Percentiles rank a stretch among this genome's conserved stretches.
These are phyloP conservation scores for Geotrichum bryndzae DNA, from an alignment of 1,139 yeast species.

Conservation along the genomic window DNA sequence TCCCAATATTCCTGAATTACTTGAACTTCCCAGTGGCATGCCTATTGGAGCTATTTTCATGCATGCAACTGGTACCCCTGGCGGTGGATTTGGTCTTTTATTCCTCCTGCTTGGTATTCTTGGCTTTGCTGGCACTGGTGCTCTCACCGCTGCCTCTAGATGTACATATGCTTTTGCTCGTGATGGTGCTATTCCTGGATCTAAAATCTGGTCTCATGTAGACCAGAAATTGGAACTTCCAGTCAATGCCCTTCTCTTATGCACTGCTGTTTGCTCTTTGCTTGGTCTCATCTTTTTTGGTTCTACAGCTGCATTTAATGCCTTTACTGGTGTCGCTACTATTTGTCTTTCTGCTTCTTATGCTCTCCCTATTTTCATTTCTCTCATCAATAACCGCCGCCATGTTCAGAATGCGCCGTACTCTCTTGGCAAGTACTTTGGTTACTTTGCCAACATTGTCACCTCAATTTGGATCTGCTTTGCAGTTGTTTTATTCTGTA, in stretches of 20 bases:
- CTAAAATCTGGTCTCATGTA: conserved; percentile 58
- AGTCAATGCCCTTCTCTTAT: conserved; percentile 59
- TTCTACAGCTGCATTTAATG: conserved; percentile 70
- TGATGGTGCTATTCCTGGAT: conserved; percentile 73
- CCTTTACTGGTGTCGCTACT: conserved; percentile 78
- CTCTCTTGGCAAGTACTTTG: conserved; percentile 14
- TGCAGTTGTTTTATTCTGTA: conserved; percentile 18
- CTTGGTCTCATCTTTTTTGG: conserved; percentile 61
- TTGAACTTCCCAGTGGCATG: conserved; percentile 51
- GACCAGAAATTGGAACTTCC: conserved; percentile 58
- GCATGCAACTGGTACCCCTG: conserved; percentile 65
- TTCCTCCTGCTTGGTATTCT: conserved; percentile 48
- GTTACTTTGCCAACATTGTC: conserved; percentile 14
- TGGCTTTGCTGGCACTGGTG: conserved; percentile 23
- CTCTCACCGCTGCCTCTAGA: conserved; percentile 71
- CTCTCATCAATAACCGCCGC: conserved; percentile 51
- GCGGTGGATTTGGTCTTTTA: conserved; percentile 29
- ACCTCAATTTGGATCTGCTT: conserved; percentile 16
- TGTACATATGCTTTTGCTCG: conserved; percentile 76
- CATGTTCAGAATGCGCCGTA: conserved; percentile 14
- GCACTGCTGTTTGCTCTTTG: conserved; percentile 56
- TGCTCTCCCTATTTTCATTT: conserved; percentile 63
- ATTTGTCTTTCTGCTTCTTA: conserved; percentile 71
- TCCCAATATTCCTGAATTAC: conserved; percentile 43
- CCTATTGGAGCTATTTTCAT: conserved; percentile 46